These are phyloP conservation scores for Cyberlindnera euphorbiae DNA, from an alignment of 805 yeast genomes.

Conservation along the genomic window DNA sequence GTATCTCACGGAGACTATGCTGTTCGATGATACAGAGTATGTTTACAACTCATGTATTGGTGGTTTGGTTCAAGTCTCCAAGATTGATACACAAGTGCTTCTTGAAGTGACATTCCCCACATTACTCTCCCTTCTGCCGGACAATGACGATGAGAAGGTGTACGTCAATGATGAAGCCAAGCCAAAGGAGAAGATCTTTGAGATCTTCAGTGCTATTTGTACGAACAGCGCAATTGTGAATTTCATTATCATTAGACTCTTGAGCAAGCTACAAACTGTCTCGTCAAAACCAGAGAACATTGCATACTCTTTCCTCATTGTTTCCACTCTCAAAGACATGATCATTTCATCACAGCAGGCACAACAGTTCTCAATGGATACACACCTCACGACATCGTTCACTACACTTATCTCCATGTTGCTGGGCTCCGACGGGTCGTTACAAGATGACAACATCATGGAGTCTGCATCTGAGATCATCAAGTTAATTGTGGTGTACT, in stretches of 20 bases:
- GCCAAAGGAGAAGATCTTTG: constrained; percentile 24
- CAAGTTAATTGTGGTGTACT: constrained; percentile 31
- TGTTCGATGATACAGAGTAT: constrained; percentile 45
- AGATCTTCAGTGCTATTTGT: constrained; percentile 25
- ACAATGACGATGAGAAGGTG: constrained; percentile 30
- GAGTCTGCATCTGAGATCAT: constrained; percentile 30
- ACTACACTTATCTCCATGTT: constrained; percentile 13
- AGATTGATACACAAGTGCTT: constrained; percentile 37
- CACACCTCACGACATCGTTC: constrained; percentile 15
- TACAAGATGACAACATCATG: constrained; percentile 15
- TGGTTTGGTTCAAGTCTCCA: constrained; percentile 45
- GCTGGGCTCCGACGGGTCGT: constrained; percentile 5
- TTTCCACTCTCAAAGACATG: constrained; percentile 18
- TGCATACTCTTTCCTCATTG: constrained; percentile 16
- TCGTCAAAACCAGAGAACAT: constrained; percentile 5
- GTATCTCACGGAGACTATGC: constrained; percentile 57
- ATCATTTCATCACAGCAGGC: constrained; percentile 21
- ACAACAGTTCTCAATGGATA: constrained; percentile 20
- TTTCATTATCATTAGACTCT: constrained; percentile 33
- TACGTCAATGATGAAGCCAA: constrained; percentile 23
- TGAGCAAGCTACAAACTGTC: constrained; percentile 27
- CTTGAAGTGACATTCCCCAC: constrained; percentile 49
- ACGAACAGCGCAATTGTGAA: constrained; percentile 33
- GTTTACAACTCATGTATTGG: constrained; percentile 49
- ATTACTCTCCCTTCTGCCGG: constrained; percentile 47